Evolutionary conservation across 768 basidiomycete genomes (phyloP).

Genomic region (Asterophora parasitica): DNA sequence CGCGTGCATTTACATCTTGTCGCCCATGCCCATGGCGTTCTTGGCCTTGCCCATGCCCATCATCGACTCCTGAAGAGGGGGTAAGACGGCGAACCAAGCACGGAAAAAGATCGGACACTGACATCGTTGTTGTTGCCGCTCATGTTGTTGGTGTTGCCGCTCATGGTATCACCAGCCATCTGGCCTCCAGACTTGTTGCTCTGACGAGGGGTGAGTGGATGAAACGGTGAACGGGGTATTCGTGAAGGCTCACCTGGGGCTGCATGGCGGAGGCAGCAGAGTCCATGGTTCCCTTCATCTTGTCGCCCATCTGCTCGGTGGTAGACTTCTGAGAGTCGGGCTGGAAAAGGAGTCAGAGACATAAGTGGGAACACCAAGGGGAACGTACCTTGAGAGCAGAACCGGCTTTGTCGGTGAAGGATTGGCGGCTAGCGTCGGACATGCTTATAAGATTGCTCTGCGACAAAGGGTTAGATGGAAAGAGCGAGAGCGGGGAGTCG

Average conservation of each 20-base stretch:
- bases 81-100: not conserved
- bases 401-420: slow-evolving; percentile 51
- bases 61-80: slow-evolving; percentile 31
- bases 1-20: no score
- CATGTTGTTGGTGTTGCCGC: slow-evolving; percentile 43
- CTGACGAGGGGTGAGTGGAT: slow-evolving; percentile 26
- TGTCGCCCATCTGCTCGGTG: slow-evolving; percentile 47
- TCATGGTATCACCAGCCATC: slow-evolving; percentile 42
- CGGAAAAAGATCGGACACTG: slow-evolving; percentile 7
- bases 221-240: no score
- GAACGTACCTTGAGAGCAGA: slow-evolving; percentile 43
- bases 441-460: slow-evolving; percentile 25
- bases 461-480: not conserved
- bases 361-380: no score
- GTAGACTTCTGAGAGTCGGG: slow-evolving; percentile 57
- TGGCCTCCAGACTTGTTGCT: slow-evolving; percentile 50
- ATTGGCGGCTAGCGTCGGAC: slow-evolving; percentile 56
- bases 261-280: slow-evolving; percentile 43
- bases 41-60: slow-evolving; percentile 49
- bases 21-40: slow-evolving; percentile 43
- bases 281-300: slow-evolving; percentile 42
- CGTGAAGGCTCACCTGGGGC: slow-evolving; percentile 35
- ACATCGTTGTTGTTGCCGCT: slow-evolving; percentile 44
- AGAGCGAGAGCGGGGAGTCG: not conserved
- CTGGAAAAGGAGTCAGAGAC: slow-evolving; percentile 25